phyloP scores from a whole-genome alignment of 352 stramenopile genomes.

The Blastocystis sp. region DNA sequence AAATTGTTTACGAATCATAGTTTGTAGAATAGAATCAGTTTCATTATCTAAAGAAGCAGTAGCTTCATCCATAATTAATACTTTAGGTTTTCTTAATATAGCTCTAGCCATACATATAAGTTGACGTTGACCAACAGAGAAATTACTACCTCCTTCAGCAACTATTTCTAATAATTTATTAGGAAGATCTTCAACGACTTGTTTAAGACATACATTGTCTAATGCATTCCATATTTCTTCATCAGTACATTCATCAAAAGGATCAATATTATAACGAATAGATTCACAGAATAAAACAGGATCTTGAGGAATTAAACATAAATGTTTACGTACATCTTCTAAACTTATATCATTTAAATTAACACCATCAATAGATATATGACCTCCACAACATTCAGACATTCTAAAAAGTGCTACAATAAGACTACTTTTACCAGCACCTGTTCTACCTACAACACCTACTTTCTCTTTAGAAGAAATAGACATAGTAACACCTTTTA shows the following conservation, averaged over 20 bases:
- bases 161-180: conserved; percentile 48
- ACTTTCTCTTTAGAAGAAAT: conserved; percentile 61
- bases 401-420: conserved; percentile 71
- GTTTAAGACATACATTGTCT: conserved; percentile 48
- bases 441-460: conserved; percentile 67
- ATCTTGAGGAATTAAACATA: conserved; percentile 81
- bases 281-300: conserved; percentile 71
- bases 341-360: conserved; percentile 61
- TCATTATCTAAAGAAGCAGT: conserved; percentile 66
- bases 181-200: conserved; percentile 47
- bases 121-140: conserved; percentile 53
- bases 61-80: conserved; percentile 73
- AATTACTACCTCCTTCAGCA: conserved; percentile 52
- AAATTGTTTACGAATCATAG: conserved; percentile 46
- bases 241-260: conserved; percentile 51
- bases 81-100: conserved; percentile 63
- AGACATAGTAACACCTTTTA: conserved; percentile 59
- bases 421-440: conserved; percentile 61
- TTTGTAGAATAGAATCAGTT: conserved; percentile 57
- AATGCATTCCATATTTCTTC: conserved; percentile 64
- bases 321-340: conserved; percentile 55
- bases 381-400: conserved; percentile 63
- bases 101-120: conserved; percentile 55
- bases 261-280: conserved; percentile 68
- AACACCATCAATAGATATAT: conserved; percentile 69